These are phyloP conservation scores for Colletotrichum shisoi DNA, from an alignment of 2,329 filamentous ascomycete genomes.

Conservation along the genomic window DNA sequence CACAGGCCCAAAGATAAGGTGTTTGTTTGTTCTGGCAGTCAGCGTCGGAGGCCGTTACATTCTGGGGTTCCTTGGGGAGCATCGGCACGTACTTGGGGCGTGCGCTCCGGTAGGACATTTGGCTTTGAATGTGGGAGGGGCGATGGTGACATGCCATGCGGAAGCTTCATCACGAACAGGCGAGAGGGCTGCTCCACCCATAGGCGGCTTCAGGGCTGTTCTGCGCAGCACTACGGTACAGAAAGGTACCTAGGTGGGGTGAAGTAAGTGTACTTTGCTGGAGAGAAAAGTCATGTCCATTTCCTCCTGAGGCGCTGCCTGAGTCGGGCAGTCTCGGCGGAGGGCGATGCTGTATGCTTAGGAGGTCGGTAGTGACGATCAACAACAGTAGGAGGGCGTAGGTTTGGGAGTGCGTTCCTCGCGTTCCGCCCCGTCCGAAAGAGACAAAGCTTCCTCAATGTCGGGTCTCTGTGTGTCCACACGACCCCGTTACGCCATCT, in stretches of 20 bases:
- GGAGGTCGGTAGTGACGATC: too few relatives aligned
- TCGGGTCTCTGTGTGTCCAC: slow-evolving; percentile 28
- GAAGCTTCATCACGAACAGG: neutral
- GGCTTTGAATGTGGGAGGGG: slow-evolving; percentile 7
- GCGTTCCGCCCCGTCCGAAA: slow-evolving; percentile 38
- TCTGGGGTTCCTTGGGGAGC: neutral
- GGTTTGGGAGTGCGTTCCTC: slow-evolving; percentile 21
- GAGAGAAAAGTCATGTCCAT: too few relatives aligned
- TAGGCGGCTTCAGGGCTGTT: neutral
- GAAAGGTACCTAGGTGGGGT: too few relatives aligned
- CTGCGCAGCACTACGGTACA: too few relatives aligned
- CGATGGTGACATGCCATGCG: neutral
- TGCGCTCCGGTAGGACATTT: neutral
- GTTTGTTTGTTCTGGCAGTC: slow-evolving; percentile 6
- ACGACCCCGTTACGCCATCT: neutral
- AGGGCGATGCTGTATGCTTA: neutral
- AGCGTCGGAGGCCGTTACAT: slow-evolving; percentile 19
- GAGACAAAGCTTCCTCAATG: slow-evolving; percentile 33
- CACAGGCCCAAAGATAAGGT: neutral
- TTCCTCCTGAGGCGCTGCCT: too few relatives aligned
- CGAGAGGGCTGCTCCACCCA: neutral
- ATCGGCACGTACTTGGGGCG: slow-evolving; percentile 1
- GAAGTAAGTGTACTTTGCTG: too few relatives aligned
- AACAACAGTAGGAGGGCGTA: slow-evolving; percentile 1
- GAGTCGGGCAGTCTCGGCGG: too few relatives aligned